Evolutionary conservation across 108 stramenopile genomes (phyloP), one percentile per base, ranked within the genome.

Genomic region (Skeletonema grethae): DNA sequence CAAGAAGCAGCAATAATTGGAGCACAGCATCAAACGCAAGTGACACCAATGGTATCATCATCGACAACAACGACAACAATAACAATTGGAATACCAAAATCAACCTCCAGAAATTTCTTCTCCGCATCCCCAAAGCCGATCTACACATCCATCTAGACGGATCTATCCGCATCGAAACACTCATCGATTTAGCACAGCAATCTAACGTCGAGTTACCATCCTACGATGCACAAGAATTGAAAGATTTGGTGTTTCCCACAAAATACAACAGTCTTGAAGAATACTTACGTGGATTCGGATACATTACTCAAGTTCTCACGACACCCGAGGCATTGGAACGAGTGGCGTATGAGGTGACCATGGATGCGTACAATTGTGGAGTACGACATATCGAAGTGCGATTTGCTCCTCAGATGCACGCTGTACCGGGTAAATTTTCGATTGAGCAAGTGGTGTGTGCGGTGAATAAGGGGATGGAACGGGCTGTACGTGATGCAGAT

Each of bases 401-500:
- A 29, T 78, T 78, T 34, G 77, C 77, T 18, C 77, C 77, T 24
- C 77, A 78, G 29, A 53, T 78, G 69, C 77, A 78, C 31, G 77
- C 77, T 0, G 50, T 78, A 2, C 77, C 77, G 1, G 77, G 77
- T 12, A 34, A 20, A 25, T 60, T 78, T 9, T 66, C 77, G 15
- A 65, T 78, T 20, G 77, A 78, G 48, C 63, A 78, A 35, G 77
- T 70, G 43, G 41, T 70, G 18, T 60, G 69, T 30, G 56, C 63
- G 0, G 77, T 78, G 31, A 65, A 70, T 60, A 69, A 63, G 12
- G 77, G 77, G 0, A 65, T 78, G 77, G 77, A 70, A 32, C 69
- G 77, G 10, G 77, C 77, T 0, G 64, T 34, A 28, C 7, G 58
- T 4, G 77, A 69, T 7, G 77, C 77, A 16, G 77, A 78, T 55